These are phyloP conservation scores for Boletus patriciae DNA, from an alignment of 768 basidiomycete species.

Conservation along the genomic window DNA sequence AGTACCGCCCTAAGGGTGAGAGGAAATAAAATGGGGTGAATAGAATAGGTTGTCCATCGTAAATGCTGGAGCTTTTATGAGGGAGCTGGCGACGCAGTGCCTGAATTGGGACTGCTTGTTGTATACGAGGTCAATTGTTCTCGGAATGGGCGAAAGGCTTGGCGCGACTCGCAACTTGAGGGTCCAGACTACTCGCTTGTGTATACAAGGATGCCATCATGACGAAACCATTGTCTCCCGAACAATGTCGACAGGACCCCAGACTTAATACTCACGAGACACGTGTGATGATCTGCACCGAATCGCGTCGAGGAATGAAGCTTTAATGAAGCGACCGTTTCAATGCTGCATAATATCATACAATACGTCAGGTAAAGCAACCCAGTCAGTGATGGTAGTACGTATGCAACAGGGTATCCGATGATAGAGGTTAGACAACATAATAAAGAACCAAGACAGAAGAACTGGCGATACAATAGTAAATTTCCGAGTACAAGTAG, in stretches of 20 bases:
- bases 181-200: not conserved
- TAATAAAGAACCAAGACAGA: constrained; percentile 28
- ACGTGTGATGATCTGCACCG: not conserved
- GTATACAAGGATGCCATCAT: constrained; percentile 4
- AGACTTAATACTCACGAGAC: not conserved
- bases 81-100: not conserved
- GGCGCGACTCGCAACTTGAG: too few species aligned
- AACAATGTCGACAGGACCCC: constrained; percentile 7
- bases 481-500: constrained; percentile 23
- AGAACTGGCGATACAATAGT: constrained; percentile 30
- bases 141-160: constrained; percentile 1
- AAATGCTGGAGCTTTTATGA: constrained; percentile 17
- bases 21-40: not conserved
- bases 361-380: constrained; percentile 28
- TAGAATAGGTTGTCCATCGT: constrained; percentile 1
- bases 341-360: constrained; percentile 23
- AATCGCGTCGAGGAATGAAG: not conserved
- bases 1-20: constrained; percentile 20
- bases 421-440: constrained; percentile 28
- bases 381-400: constrained; percentile 33
- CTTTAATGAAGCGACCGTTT: not conserved
- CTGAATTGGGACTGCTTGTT: constrained; percentile 14
- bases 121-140: constrained; percentile 17
- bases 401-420: constrained; percentile 40
- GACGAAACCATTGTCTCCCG: not conserved